Conservation (phyloP, 208 protist species). For the Cochliopodium minus region DNA sequence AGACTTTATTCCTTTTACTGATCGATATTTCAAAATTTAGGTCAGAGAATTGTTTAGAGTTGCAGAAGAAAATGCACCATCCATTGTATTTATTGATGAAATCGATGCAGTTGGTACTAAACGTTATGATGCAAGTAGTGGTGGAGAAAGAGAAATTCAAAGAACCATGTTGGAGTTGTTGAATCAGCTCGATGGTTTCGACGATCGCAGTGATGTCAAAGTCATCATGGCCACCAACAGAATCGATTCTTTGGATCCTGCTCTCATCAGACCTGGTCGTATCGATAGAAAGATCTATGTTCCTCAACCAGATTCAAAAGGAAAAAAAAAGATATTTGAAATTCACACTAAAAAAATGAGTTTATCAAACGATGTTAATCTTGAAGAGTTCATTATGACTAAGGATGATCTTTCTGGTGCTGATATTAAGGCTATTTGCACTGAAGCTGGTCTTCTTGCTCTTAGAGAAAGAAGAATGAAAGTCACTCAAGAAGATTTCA, state of each 20-base stretch:
- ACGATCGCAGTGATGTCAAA: constrained; percentile 97
- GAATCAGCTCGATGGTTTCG: constrained; percentile 99
- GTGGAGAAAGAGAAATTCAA: constrained; percentile 98
- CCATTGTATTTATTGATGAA: constrained; percentile 99
- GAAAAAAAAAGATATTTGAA: constrained; percentile 95
- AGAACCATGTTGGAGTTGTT: constrained; percentile 99
- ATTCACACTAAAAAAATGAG: constrained; percentile 99
- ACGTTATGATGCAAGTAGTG: constrained; percentile 86
- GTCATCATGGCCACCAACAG: constrained; percentile 99
- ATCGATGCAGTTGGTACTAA: constrained; percentile 99
- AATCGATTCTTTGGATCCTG: constrained; percentile 98
- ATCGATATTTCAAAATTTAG: too few relatives aligned
- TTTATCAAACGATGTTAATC: constrained; percentile 89
- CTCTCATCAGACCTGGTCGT: constrained; percentile 95
- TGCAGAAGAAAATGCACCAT: constrained; percentile 89
- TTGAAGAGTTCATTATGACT: constrained; percentile 97
- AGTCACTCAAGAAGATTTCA: constrained; percentile 94
- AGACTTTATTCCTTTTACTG: too few relatives aligned
- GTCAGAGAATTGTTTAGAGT: constrained; percentile 95
- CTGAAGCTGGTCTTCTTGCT: constrained; percentile 96
- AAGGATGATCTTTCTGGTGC: constrained; percentile 98
- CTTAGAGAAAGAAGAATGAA: constrained; percentile 96
- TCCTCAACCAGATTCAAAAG: constrained; percentile 95
- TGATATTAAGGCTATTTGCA: constrained; percentile 99
- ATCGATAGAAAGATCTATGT: constrained; percentile 99